phyloP scores from a whole-genome alignment of 176 grass and related monocot genomes.

The Musa itinerans region DNA sequence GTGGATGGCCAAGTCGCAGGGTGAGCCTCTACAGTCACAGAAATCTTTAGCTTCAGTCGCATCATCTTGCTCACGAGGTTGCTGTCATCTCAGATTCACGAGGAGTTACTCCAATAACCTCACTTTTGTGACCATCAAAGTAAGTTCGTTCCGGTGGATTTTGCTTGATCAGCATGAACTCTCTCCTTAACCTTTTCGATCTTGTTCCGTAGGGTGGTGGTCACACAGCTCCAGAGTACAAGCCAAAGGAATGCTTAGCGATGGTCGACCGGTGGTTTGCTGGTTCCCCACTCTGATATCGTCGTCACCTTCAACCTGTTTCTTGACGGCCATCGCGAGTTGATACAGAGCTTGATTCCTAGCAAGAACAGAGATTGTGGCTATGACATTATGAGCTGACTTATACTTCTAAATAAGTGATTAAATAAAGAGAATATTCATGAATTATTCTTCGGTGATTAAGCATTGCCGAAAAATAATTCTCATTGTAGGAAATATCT shows the following conservation, averaged over 20 bases:
- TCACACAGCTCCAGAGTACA: neutral
- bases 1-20: conserved; percentile 43
- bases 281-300: neutral
- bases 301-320: too few relatives aligned
- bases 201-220: neutral
- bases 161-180: too few relatives aligned
- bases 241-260: neutral
- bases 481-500: too few relatives aligned
- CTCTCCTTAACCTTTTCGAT: neutral
- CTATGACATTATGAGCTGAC: too few relatives aligned
- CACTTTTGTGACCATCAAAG: conserved; percentile 66
- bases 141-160: conserved; percentile 5
- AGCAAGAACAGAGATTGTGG: too few relatives aligned
- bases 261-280: neutral
- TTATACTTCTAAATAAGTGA: too few relatives aligned
- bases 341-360: too few relatives aligned
- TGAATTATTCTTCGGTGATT: too few relatives aligned
- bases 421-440: too few relatives aligned
- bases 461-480: too few relatives aligned
- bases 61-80: neutral
- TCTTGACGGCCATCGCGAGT: too few relatives aligned
- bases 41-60: neutral
- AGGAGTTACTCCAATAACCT: conserved; percentile 52
- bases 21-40: conserved; percentile 22
- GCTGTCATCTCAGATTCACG: conserved; percentile 40